Percentiles rank a stretch among this genome's conserved stretches.
Conservation (phyloP, 2,329 filamentous ascomycete genomes). For the Xylariaceae sp. region DNA sequence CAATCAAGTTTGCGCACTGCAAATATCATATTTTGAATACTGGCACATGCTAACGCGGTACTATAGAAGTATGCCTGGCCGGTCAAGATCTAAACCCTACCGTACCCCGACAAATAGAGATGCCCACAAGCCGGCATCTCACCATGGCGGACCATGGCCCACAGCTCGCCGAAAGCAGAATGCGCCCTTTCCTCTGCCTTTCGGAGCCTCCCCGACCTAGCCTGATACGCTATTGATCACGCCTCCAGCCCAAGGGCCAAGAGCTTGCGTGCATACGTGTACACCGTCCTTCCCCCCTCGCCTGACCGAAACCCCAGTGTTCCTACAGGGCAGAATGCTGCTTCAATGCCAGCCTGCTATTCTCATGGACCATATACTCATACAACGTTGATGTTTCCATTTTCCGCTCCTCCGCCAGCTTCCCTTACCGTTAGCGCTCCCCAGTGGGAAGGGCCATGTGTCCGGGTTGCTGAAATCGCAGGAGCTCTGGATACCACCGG, state of each 20-base stretch:
- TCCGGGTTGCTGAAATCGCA: too few species aligned
- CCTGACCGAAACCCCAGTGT: too few species aligned
- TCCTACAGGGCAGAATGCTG: slow-evolving; percentile 11
- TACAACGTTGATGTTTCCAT: slow-evolving; percentile 8
- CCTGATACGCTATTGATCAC: too few species aligned
- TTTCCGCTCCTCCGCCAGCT: background rate
- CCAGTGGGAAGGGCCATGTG: too few species aligned
- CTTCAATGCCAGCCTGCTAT: slow-evolving; percentile 5
- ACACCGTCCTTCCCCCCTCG: too few species aligned
- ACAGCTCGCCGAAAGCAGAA: too few species aligned
- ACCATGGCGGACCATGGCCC: too few species aligned
- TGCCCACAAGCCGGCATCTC: background rate
- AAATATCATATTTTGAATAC: slow-evolving; percentile 3
- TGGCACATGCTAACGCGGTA: slow-evolving; percentile 2
- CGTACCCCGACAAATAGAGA: background rate
- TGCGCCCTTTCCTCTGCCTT: too few species aligned
- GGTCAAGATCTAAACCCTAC: background rate
- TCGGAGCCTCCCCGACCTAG: too few species aligned
- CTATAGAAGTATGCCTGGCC: background rate
- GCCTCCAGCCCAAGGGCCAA: too few species aligned
- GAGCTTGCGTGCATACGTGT: too few species aligned
- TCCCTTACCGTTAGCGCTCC: background rate
- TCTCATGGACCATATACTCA: slow-evolving; percentile 17
- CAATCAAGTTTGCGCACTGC: slow-evolving; percentile 9
- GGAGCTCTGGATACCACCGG: slow-evolving; percentile 3